These are phyloP conservation scores for Fomitopsis palustris DNA, from an alignment of 1,284 basidiomycete species.

Conservation along the genomic window DNA sequence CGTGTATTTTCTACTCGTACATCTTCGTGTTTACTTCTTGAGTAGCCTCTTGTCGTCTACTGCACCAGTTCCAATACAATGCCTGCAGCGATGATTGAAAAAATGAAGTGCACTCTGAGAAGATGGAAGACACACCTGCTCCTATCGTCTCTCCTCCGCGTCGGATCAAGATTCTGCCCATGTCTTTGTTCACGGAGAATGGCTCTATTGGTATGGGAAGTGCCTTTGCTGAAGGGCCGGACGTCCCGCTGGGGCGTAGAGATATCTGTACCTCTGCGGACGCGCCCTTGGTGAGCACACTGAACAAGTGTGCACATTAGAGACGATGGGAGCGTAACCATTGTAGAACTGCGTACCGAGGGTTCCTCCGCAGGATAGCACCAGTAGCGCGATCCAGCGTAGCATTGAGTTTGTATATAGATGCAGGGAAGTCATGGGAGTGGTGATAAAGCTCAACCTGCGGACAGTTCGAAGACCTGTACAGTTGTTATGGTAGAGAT, in stretches of 20 bases:
- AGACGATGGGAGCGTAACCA: not conserved
- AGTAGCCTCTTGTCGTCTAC: not conserved
- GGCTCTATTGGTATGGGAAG: constrained; percentile 82
- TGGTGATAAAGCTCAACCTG: constrained; percentile 94
- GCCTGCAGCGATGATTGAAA: constrained; percentile 3
- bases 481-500: not conserved
- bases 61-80: constrained; percentile 16
- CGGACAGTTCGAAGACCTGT: not conserved
- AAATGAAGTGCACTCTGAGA: not conserved
- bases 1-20: not conserved
- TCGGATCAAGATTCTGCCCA: constrained; percentile 89
- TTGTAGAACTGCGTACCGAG: constrained; percentile 51
- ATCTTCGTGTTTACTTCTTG: not conserved
- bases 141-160: constrained; percentile 93
- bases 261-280: constrained; percentile 87
- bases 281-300: constrained; percentile 78
- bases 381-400: constrained; percentile 81
- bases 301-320: constrained; percentile 31
- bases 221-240: constrained; percentile 41
- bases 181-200: constrained; percentile 90
- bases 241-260: constrained; percentile 55
- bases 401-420: constrained; percentile 75
- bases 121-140: constrained; percentile 57
- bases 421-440: constrained; percentile 88
- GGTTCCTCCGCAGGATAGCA: constrained; percentile 71